Percentiles rank a stretch among this genome's conserved stretches.
Conservation (phyloP, 768 basidiomycete genomes). For the Megacollybia marginata region DNA sequence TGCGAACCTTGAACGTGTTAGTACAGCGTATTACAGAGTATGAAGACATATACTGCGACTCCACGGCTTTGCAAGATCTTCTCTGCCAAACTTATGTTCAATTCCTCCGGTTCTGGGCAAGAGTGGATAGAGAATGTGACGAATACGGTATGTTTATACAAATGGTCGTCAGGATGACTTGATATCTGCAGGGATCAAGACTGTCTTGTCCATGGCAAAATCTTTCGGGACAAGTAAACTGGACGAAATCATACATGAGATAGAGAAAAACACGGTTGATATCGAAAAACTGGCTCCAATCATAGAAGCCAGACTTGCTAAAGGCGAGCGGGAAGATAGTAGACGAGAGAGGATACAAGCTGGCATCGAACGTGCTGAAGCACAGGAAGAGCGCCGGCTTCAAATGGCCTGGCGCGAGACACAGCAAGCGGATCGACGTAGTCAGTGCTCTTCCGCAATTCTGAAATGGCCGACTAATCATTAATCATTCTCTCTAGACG, state of each 20-base stretch:
- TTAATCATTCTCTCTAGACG: constrained; percentile 1
- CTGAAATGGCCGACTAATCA: not conserved
- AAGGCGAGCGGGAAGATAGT: constrained; percentile 7
- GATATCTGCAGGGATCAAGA: not conserved
- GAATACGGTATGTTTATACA: constrained; percentile 2
- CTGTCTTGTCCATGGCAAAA: not conserved
- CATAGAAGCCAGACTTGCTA: constrained; percentile 6
- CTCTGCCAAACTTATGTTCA: constrained; percentile 13
- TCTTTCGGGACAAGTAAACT: constrained; percentile 9
- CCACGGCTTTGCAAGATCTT: constrained; percentile 5
- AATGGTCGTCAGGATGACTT: not conserved
- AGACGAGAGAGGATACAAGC: constrained; percentile 4
- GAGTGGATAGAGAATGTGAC: constrained; percentile 15
- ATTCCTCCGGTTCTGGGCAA: constrained; percentile 16
- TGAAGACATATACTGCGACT: constrained; percentile 12
- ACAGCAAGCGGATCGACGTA: constrained; percentile 1
- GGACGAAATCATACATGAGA: constrained; percentile 8
- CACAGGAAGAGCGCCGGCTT: constrained; percentile 6
- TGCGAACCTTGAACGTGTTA: constrained; percentile 6
- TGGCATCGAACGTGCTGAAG: constrained; percentile 3
- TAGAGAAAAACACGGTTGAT: constrained; percentile 3
- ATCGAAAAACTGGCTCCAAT: constrained; percentile 7
- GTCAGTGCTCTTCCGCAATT: not conserved
- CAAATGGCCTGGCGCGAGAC: constrained; percentile 3
- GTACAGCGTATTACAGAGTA: constrained; percentile 10